Conservation (phyloP, 1,139 yeast species). For the Protomyces inouyei region DNA sequence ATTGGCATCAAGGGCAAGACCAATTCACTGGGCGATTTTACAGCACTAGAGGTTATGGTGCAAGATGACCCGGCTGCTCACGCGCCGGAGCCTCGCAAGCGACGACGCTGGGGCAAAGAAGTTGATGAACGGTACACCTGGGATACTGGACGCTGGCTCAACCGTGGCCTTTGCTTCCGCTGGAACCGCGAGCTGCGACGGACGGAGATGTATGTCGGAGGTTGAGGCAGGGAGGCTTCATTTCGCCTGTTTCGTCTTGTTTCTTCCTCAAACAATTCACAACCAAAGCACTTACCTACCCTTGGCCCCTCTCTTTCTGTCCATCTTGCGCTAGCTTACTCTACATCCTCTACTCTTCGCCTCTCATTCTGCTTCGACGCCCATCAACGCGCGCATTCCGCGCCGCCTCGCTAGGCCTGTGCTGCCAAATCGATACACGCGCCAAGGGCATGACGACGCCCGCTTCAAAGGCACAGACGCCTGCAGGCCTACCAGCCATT, state of each 20-base stretch:
- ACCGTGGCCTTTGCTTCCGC: slow-evolving; percentile 17
- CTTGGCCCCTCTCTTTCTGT: too few relatives aligned
- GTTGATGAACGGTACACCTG: background rate
- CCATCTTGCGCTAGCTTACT: too few relatives aligned
- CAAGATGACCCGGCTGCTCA: background rate
- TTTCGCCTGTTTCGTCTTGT: too few relatives aligned
- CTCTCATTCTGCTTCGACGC: background rate
- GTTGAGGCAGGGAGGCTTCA: background rate
- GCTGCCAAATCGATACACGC: background rate
- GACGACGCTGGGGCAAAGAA: background rate
- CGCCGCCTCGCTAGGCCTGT: background rate
- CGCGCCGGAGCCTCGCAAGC: background rate
- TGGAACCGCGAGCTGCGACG: slow-evolving; percentile 18
- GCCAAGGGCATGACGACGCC: background rate
- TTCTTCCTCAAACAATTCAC: too few relatives aligned
- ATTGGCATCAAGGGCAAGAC: background rate
- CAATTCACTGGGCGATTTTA: background rate
- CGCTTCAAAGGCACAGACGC: background rate
- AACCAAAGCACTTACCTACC: too few relatives aligned
- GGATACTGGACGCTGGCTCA: slow-evolving; percentile 12
- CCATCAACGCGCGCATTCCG: background rate
- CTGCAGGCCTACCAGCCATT: background rate
- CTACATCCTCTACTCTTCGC: too few relatives aligned
- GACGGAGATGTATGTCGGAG: slow-evolving; percentile 11
- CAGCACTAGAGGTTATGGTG: background rate